Evolutionary conservation across 345 rosid genomes (phyloP).

Genomic region (Populus tremula): DNA sequence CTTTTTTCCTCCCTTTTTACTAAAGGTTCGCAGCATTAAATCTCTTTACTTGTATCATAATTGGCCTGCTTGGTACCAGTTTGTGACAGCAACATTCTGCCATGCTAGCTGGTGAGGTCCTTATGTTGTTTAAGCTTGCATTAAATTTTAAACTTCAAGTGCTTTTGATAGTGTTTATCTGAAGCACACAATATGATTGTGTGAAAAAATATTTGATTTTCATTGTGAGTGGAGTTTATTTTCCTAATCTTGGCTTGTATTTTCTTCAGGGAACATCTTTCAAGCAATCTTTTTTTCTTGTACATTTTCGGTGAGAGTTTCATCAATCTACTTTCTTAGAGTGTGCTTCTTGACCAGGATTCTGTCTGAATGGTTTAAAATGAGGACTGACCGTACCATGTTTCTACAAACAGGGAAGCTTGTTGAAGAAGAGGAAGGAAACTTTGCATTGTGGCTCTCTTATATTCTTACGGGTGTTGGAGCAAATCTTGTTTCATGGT

Average conservation of each 20-base stretch:
- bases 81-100: constrained; percentile 85
- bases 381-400: too few relatives aligned
- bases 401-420: constrained; percentile 61
- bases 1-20: not conserved
- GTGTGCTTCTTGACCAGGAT: not conserved
- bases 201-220: not conserved
- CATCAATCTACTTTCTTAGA: constrained; percentile 12
- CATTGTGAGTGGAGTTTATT: not conserved
- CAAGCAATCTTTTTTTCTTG: constrained; percentile 93
- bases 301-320: constrained; percentile 84
- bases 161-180: not conserved
- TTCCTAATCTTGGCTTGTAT: constrained; percentile 1
- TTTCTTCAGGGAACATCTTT: constrained; percentile 80
- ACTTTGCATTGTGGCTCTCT: constrained; percentile 70
- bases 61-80: constrained; percentile 85
- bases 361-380: not conserved
- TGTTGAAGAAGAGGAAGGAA: constrained; percentile 95
- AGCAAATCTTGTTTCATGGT: constrained; percentile 90
- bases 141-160: not conserved
- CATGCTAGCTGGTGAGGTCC: constrained; percentile 86
- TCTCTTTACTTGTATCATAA: constrained; percentile 74
- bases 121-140: not conserved
- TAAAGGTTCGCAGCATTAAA: constrained; percentile 55
- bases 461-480: constrained; percentile 82
- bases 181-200: not conserved